These are phyloP conservation scores for Caryopteris hybrid DNA, from an alignment of 305 asterid species.

Conservation along the genomic window DNA sequence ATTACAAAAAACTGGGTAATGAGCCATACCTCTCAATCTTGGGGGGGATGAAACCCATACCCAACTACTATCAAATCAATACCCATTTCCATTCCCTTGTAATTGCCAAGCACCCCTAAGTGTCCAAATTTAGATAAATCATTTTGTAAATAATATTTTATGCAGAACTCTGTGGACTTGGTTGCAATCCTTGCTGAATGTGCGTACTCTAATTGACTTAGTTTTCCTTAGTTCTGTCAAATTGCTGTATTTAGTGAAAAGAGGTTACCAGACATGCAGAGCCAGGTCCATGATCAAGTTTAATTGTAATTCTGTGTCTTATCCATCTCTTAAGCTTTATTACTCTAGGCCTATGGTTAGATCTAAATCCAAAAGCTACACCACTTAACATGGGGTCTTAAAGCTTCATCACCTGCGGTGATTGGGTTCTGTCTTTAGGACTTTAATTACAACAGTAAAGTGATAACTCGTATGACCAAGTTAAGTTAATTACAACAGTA, in stretches of 20 bases:
- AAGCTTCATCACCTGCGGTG: not conserved
- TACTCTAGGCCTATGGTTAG: not conserved
- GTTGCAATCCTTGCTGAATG: not conserved
- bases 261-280: not conserved
- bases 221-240: no score
- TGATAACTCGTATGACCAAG: no score
- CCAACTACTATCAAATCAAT: no score
- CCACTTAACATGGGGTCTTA: not conserved
- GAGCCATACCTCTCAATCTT: no score
- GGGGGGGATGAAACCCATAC: no score
- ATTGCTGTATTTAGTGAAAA: constrained; percentile 11
- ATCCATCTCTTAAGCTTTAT: no score
- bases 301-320: no score
- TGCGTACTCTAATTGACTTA: not conserved
- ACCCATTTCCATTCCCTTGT: no score
- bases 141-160: not conserved
- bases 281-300: not conserved
- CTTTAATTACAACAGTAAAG: not conserved
- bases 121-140: not conserved
- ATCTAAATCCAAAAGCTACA: not conserved
- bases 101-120: no score
- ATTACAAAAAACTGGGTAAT: no score
- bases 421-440: not conserved
- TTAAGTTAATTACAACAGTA: not conserved
- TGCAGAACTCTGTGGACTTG: not conserved